phyloP scores from a whole-genome alignment of 1,139 yeast species.

The Wickerhamomyces sp. region DNA sequence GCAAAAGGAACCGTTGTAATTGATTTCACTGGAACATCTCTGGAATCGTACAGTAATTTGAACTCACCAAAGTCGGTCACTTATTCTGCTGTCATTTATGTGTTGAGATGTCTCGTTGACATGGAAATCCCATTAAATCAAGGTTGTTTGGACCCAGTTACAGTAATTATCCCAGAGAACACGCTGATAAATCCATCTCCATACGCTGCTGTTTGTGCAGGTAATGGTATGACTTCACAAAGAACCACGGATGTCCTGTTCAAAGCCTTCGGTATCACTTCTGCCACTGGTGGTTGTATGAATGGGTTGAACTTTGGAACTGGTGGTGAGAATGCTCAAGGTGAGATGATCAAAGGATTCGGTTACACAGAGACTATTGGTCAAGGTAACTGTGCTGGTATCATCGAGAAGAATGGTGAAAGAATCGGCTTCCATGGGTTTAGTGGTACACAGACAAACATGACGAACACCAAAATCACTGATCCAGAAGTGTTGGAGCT shows the following conservation, averaged over 20 bases:
- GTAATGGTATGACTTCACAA: conserved; percentile 45
- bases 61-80: conserved; percentile 42
- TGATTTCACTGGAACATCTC: conserved; percentile 51
- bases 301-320: conserved; percentile 42
- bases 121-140: conserved; percentile 42
- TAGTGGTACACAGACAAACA: conserved; percentile 41
- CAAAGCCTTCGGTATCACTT: conserved; percentile 38
- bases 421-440: conserved; percentile 32
- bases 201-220: conserved; percentile 43
- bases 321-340: conserved; percentile 32
- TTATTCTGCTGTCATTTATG: conserved; percentile 38
- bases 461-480: conserved; percentile 40
- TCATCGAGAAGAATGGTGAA: conserved; percentile 27
- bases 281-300: conserved; percentile 42
- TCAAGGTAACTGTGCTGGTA: conserved; percentile 41
- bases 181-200: conserved; percentile 37
- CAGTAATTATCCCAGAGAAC: conserved; percentile 34
- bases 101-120: conserved; percentile 38
- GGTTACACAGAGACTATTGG: conserved; percentile 46
- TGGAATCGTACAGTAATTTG: conserved; percentile 37
- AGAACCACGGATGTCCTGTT: conserved; percentile 37
- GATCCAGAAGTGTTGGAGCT: conserved; percentile 38
- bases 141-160: conserved; percentile 40
- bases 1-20: conserved; percentile 44
- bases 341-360: conserved; percentile 36